Base-by-base conservation (phyloP, 2,329 filamentous ascomycete genomes). In the Thelonectria rubi region DNA sequence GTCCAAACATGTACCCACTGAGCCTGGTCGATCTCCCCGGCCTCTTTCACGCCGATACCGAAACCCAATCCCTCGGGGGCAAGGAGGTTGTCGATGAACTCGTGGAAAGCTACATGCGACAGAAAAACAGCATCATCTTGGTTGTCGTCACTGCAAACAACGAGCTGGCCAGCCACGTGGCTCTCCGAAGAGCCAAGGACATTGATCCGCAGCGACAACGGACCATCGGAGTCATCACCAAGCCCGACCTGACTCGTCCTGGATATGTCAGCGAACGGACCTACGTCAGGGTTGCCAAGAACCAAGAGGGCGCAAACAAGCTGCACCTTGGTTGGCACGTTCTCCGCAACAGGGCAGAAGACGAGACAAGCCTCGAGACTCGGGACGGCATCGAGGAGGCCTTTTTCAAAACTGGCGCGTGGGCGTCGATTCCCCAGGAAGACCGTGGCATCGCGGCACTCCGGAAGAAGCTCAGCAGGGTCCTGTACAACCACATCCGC, bases 41-140 rank as follows among this genome's bases (percentile, higher is more conserved):
- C 1, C 72, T 82, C 17, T 77, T 75, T 32, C 74, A 76, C 15
- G 64, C 70, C 0, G 70, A 66, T 5, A 77, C 75, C 3, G 69
- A 70, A 3, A 65, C 73, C 0, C 76, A 79, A 58, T 73, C 77
- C 0, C 51, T 66, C 0, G 65, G 66, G 4, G 78, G 69, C 5
- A 74, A 68, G 5, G 55, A 72, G 2, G 69, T 75, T 0, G 77
- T 81, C 10, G 65, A 75, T n/a, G 55, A 74, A 11, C 65, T 82
- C 0, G 79, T 82, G 0, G 69, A 81, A 2, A 73, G 74, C 0
- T 90, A 91, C 65, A 87, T 91, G 79, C 68, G 69, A n/a, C 79
- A 83, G 26, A 70, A 76, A 12, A 80, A 85, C n/a, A 89, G 81
- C 66, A 86, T 90, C 55, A 86, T 89, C 1, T 74, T 89, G 0